phyloP scores from a whole-genome alignment of 225 moss, liverwort and hornwort species.

The Sphagnum tenellum region DNA sequence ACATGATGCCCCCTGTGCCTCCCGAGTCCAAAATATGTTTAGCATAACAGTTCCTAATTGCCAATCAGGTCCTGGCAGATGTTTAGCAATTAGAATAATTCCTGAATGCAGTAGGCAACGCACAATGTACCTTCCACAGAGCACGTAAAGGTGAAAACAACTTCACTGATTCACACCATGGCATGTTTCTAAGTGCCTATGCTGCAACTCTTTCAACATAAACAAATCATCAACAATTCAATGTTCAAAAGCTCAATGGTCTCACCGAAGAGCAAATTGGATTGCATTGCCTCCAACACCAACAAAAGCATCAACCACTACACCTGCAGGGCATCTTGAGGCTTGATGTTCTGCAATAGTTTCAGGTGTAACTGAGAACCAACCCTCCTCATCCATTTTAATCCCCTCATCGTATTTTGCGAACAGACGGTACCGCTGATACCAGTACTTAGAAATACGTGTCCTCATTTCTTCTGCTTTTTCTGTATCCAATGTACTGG shows the following conservation, averaged over 20 bases:
- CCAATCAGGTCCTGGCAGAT: no score
- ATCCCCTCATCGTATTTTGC: constrained; percentile 77
- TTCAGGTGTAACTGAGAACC: constrained; percentile 98
- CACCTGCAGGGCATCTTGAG: constrained; percentile 51
- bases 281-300: constrained; percentile 98
- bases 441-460: constrained; percentile 65
- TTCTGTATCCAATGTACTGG: no score
- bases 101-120: no score
- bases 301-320: constrained; percentile 79
- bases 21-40: neutral
- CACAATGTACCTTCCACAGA: no score
- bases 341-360: constrained; percentile 85
- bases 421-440: constrained; percentile 76
- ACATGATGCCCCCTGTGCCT: constrained; percentile 57
- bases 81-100: no score
- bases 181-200: neutral
- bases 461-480: constrained; percentile 40
- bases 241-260: no score
- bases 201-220: neutral
- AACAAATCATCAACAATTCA: neutral
- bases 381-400: constrained; percentile 91
- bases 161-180: no score
- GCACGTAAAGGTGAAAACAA: no score
- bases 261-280: constrained; percentile 83
- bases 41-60: no score